Evolutionary conservation across 163 green algal genomes (phyloP).

Genomic region (Trebouxiophyceae sp.): DNA sequence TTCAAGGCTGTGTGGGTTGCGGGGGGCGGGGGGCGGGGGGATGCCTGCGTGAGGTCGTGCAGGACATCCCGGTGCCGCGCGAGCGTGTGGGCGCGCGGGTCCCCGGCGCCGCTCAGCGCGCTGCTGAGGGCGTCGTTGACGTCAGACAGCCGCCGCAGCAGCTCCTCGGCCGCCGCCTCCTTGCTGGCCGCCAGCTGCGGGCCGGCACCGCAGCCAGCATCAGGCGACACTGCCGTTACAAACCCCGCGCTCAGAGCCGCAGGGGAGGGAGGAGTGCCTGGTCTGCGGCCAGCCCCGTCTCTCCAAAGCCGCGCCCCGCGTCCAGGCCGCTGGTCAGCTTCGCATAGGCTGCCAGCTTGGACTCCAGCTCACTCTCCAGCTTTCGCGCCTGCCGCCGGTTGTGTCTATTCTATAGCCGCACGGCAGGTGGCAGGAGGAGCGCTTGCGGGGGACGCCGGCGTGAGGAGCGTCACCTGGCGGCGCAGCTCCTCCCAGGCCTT

Average conservation of each 20-base stretch:
- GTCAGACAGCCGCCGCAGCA: constrained; percentile 70
- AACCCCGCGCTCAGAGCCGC: neutral
- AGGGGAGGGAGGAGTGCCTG: constrained; percentile 36
- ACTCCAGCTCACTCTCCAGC: constrained; percentile 85
- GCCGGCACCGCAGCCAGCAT: neutral
- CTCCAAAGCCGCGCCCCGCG: constrained; percentile 21
- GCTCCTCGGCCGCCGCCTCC: constrained; percentile 68
- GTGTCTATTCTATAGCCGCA: neutral
- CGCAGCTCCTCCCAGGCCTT: neutral
- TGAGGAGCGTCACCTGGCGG: neutral
- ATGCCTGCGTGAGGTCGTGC: neutral
- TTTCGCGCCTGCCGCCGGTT: constrained; percentile 59
- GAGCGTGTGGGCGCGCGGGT: constrained; percentile 75
- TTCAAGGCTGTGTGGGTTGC: neutral
- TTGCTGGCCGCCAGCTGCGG: constrained; percentile 58
- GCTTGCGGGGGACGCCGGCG: too few species aligned
- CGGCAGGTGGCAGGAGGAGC: neutral
- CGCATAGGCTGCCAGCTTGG: constrained; percentile 77
- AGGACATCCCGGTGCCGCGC: constrained; percentile 89
- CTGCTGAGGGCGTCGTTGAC: constrained; percentile 74
- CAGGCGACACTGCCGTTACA: neutral
- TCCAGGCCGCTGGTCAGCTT: constrained; percentile 79
- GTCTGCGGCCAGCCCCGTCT: constrained; percentile 54
- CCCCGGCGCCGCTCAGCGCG: constrained; percentile 29
- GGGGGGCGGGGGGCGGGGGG: neutral